Conservation (phyloP, 345 rosid species). For the thale cress (Arabidopsis thaliana) region TAIR10.1 NC_003076.8:23057501-23058000, state of each 20-base stretch:
- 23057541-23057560: constrained; percentile 45
- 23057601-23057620: constrained; percentile 45
- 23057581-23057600: constrained; percentile 25
- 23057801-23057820: constrained; percentile 4
- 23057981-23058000: not conserved
- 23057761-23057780: constrained; percentile 33
- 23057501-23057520: constrained; percentile 57
- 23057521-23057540: constrained; percentile 57
- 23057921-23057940: constrained; percentile 38
- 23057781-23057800: not conserved
- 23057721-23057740: constrained; percentile 28
- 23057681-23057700: constrained; percentile 50
- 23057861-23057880: constrained; percentile 3
- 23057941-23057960: constrained; percentile 13
- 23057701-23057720: constrained; percentile 35
- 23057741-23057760: constrained; percentile 29
- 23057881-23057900: constrained; percentile 10
- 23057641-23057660: constrained; percentile 67
- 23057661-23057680: constrained; percentile 68
- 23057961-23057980: constrained; percentile 21
- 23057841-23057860: constrained; percentile 33
- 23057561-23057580: constrained; percentile 37
- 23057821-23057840: not conserved
- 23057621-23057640: constrained; percentile 58
- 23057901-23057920: constrained; percentile 33